phyloP scores from a whole-genome alignment of 1,139 yeast genomes.

The Candida tetrigidarum region DNA sequence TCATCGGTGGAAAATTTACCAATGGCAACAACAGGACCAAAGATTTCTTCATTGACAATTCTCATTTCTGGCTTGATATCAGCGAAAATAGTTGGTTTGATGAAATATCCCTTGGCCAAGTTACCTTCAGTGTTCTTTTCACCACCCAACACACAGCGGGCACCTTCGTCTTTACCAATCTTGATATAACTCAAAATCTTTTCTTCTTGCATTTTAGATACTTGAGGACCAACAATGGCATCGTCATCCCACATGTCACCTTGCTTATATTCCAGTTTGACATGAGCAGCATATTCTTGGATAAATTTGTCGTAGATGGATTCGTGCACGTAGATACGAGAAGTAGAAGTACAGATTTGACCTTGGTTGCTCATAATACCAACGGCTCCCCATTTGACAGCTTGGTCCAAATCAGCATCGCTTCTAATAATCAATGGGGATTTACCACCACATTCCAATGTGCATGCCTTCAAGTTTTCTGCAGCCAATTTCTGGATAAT shows the following conservation, averaged over 20 bases:
- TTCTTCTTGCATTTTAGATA: slow-evolving; percentile 69
- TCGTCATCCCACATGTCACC: slow-evolving; percentile 61
- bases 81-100: slow-evolving; percentile 59
- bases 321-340: slow-evolving; percentile 50
- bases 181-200: slow-evolving; percentile 56
- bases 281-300: slow-evolving; percentile 36
- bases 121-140: slow-evolving; percentile 41
- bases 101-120: slow-evolving; percentile 48
- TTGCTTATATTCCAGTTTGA: slow-evolving; percentile 51
- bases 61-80: slow-evolving; percentile 56
- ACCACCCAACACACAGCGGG: slow-evolving; percentile 52
- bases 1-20: slow-evolving; percentile 57
- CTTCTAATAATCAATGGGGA: slow-evolving; percentile 73
- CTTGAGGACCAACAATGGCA: slow-evolving; percentile 79
- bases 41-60: slow-evolving; percentile 60
- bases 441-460: slow-evolving; percentile 95
- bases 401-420: slow-evolving; percentile 78
- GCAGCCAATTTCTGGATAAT: slow-evolving; percentile 65
- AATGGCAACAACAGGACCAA: slow-evolving; percentile 62
- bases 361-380: slow-evolving; percentile 83
- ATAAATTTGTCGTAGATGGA: slow-evolving; percentile 54
- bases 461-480: slow-evolving; percentile 64
- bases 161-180: slow-evolving; percentile 61
- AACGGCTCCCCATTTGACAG: slow-evolving; percentile 83
- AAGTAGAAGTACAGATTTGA: slow-evolving; percentile 52